phyloP scores from a whole-genome alignment of 1,284 basidiomycete species.

The Prillingera fragicola region DNA sequence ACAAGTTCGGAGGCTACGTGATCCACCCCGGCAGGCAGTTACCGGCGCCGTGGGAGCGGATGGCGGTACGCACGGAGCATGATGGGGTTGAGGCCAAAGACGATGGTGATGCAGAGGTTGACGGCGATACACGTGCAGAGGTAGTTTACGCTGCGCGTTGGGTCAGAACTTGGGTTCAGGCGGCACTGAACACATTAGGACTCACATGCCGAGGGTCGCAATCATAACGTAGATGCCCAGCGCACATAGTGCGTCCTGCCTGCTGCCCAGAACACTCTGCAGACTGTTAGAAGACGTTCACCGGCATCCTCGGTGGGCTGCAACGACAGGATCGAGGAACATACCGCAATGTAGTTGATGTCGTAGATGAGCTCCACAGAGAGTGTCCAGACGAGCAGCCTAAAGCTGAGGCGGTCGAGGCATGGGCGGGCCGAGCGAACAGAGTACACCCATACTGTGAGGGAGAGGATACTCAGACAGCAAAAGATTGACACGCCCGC shows the following conservation, averaged over 20 bases:
- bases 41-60: background rate
- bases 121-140: constrained; percentile 36
- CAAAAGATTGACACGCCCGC: constrained; percentile 15
- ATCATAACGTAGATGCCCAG: constrained; percentile 32
- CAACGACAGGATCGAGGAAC: constrained; percentile 3
- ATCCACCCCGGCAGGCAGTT: no score
- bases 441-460: constrained; percentile 14
- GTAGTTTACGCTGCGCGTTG: constrained; percentile 31
- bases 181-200: constrained; percentile 6
- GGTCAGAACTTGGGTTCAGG: no score
- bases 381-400: constrained; percentile 32
- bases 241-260: constrained; percentile 12
- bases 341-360: constrained; percentile 23
- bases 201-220: constrained; percentile 27
- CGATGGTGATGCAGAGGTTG: constrained; percentile 34
- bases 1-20: background rate
- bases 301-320: background rate
- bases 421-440: constrained; percentile 17
- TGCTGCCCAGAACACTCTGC: constrained; percentile 2
- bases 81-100: constrained; percentile 31
- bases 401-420: constrained; percentile 33
- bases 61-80: constrained; percentile 18
- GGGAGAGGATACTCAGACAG: constrained; percentile 12
- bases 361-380: constrained; percentile 33
- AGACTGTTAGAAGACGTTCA: background rate